These are phyloP conservation scores for Vigna angularis DNA, from an alignment of 306 rosid genomes.

Conservation along the genomic window DNA sequence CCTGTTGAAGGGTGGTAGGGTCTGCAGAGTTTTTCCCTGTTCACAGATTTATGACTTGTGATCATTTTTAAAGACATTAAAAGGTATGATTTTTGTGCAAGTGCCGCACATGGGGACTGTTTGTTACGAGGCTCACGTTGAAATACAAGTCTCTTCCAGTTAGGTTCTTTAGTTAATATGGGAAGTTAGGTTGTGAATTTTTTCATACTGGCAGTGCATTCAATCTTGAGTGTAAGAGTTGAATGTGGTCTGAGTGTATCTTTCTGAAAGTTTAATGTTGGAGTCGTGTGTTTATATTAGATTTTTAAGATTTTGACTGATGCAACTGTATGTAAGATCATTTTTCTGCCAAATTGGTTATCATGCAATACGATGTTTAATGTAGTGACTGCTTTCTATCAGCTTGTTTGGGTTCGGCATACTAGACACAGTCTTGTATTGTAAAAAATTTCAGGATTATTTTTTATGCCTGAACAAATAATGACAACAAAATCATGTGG, in stretches of 20 bases:
- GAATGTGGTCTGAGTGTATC: conserved; percentile 17
- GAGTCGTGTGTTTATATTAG: conserved; percentile 25
- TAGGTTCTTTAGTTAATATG: conserved; percentile 40
- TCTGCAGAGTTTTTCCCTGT: conserved; percentile 31
- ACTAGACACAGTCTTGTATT: neutral
- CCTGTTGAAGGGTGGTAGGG: conserved; percentile 45
- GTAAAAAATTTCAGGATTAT: neutral
- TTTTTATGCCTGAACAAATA: no score
- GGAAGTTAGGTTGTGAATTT: conserved; percentile 23
- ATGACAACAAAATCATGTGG: neutral
- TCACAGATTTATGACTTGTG: conserved; percentile 34
- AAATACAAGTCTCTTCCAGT: conserved; percentile 22
- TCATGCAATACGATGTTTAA: neutral
- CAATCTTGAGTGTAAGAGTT: conserved; percentile 48
- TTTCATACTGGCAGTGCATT: conserved; percentile 45
- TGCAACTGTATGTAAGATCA: conserved; percentile 19
- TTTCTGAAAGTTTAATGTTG: conserved; percentile 13
- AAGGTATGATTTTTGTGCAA: conserved; percentile 56
- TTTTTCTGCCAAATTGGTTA: neutral
- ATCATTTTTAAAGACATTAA: conserved; percentile 38
- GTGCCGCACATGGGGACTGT: conserved; percentile 46
- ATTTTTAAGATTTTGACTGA: conserved; percentile 28
- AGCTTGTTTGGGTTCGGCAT: neutral
- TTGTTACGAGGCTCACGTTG: conserved; percentile 19
- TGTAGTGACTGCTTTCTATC: neutral